Base-by-base conservation (phyloP, 768 basidiomycete genomes). In the Kwoniella mangroviensis region DNA sequence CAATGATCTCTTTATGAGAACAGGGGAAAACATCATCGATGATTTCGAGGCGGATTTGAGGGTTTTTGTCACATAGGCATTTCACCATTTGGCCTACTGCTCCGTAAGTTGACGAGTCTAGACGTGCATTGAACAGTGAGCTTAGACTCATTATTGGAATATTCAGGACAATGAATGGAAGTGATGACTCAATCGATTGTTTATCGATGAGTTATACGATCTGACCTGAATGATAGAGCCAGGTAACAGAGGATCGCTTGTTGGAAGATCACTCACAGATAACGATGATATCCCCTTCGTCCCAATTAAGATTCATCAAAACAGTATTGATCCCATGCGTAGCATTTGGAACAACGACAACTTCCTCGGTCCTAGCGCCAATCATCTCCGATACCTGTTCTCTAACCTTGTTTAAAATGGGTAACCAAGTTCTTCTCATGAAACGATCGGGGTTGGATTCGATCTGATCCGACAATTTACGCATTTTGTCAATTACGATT, bases 291-390 rank as follows among this genome's bases (percentile, higher is more conserved):
- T 94, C 92, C 0, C 87, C 88, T 59, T 87, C 79, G 45, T 87
- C 84, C 90, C 90, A 92, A 45, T 86, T 84, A 40, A 94, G 84
- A 68, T 92, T 92, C 57, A 86, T 83, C 41, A 92, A 78, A 60
- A 93, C 84, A 11, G 88, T 91, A 73, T 89, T 89, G 42, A 93
- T 73, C 2, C 88, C 90, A 71, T 87, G 85, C 0, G 89, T 89
- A 0, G 90, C 86, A 73, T 91, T 91, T 0, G 86, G 82, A 0
- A 78, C 77, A 15, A 87, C 73, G 9, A 83, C 80, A 51, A 73
- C 70, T 59, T 85, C 84, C 21, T 84, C 81, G 19, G 59, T 34
- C 12, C 78, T 68, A 10, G 83, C 83, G 34, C 76, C 73, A 28
- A 85, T 75, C 22, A 85, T 45, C 4, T 78, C 70, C 1, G 84